Base-by-base conservation (phyloP, 2,329 filamentous ascomycete species). In the Plectosphaerella plurivora region DNA sequence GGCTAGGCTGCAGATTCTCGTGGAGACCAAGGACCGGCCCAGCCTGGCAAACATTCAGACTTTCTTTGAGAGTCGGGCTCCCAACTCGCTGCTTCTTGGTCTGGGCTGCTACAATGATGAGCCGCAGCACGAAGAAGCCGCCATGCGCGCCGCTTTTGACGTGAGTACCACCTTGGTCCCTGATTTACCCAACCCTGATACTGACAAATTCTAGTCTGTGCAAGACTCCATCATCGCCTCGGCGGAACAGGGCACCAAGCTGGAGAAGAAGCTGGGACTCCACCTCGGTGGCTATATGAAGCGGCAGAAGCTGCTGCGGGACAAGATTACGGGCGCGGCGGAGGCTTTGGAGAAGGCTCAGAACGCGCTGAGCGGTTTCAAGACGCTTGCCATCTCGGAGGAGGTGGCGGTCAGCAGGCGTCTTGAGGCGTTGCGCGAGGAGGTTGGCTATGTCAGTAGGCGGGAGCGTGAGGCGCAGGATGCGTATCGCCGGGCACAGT, bases 381-480 rank as follows among this genome's bases (percentile, higher is more conserved):
- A 81, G 60, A 88, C 86, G 6, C 75, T 96, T 55, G 85, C 89
- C 58, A 83, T 89, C 39, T 88, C 84, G 1, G 94, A 99, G 67
- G 84, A 93, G 56, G 85, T 86, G 5, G 89, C 88, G 1, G 79
- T 97, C 53, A 75, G 77, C 45, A 79, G 84, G 51, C 79, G 94
- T 28, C 73, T 97, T 50, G 88, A 88, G 59, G 78, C 79, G 11
- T 72, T 97, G 53, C 82, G 91, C 49, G 87, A 89, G n/a, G 91
- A 97, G 67, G 91, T 96, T 20, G 81, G 77, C 7, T 89, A 89
- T 61, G 81, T 97, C 10, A 89, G 84, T 60, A 83, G 83, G 61
- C 78, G 93, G 57, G 93, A 97, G 74, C 79, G 92, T 53, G 91
- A 97, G 71, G 91, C 91, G 7, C 94, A 99, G 71, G 91, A 97